These are phyloP conservation scores for Paecilomyces sp. DNA, from an alignment of 2,329 filamentous ascomycete species.

Conservation along the genomic window DNA sequence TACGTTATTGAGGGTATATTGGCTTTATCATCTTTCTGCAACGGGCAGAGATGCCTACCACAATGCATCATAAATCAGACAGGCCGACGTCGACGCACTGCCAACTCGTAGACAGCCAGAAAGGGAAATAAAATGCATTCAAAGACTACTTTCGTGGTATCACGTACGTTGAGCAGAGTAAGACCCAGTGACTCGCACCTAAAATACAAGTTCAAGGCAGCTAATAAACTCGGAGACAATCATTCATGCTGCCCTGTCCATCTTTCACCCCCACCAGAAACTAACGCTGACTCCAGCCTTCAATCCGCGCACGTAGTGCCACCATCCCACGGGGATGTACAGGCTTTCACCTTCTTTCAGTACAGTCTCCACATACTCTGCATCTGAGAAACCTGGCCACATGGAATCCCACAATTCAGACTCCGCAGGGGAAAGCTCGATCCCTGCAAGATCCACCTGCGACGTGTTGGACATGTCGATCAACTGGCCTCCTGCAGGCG, in stretches of 20 bases:
- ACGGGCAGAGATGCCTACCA: too few relatives aligned
- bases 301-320: slow-evolving; percentile 89
- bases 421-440: slow-evolving; percentile 49
- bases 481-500: slow-evolving; percentile 8
- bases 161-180: neutral
- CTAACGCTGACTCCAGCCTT: slow-evolving; percentile 89
- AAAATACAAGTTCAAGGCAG: neutral
- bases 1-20: neutral
- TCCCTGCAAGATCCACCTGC: slow-evolving; percentile 62
- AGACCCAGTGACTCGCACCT: neutral
- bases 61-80: too few relatives aligned
- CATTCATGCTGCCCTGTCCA: neutral
- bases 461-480: slow-evolving; percentile 95
- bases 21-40: too few relatives aligned
- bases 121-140: neutral
- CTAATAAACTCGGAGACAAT: neutral
- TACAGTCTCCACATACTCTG: slow-evolving; percentile 67
- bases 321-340: slow-evolving; percentile 92
- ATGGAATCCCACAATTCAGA: slow-evolving; percentile 34
- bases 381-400: slow-evolving; percentile 51
- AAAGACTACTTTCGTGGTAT: neutral
- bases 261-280: slow-evolving; percentile 79
- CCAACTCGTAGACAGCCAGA: too few relatives aligned
- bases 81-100: too few relatives aligned
- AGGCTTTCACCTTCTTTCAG: slow-evolving; percentile 75